These are phyloP conservation scores for Cytidiella melzeri DNA, from an alignment of 768 basidiomycete genomes.

Conservation along the genomic window DNA sequence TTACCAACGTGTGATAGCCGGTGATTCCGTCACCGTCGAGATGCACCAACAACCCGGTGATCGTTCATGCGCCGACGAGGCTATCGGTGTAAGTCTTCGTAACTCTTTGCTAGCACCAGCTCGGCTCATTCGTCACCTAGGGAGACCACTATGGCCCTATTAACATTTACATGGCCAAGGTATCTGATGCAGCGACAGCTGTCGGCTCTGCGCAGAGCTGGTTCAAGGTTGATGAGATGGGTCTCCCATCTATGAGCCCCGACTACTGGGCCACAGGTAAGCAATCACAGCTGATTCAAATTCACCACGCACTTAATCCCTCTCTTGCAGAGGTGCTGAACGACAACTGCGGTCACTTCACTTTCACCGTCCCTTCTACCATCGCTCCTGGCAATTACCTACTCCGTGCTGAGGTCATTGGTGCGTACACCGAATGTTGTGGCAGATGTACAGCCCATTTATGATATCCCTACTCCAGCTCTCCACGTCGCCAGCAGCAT, in stretches of 20 bases:
- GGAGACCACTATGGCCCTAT: slow-evolving; percentile 47
- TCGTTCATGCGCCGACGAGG: slow-evolving; percentile 39
- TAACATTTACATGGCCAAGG: slow-evolving; percentile 43
- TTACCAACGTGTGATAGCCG: slow-evolving; percentile 26
- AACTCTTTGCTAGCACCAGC: neutral
- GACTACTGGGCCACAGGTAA: slow-evolving; percentile 37
- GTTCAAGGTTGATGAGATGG: slow-evolving; percentile 48
- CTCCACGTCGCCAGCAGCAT: slow-evolving; percentile 45
- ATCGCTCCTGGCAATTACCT: slow-evolving; percentile 41
- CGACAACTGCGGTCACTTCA: slow-evolving; percentile 51
- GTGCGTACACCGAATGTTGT: slow-evolving; percentile 21
- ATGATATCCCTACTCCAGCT: slow-evolving; percentile 19
- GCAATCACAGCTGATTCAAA: too few species aligned
- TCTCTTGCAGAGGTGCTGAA: slow-evolving; percentile 7
- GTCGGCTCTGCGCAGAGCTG: slow-evolving; percentile 36
- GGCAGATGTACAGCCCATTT: neutral
- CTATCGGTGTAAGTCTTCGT: slow-evolving; percentile 36
- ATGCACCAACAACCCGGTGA: slow-evolving; percentile 49
- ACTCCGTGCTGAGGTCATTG: slow-evolving; percentile 45
- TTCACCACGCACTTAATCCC: neutral
- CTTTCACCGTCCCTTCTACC: slow-evolving; percentile 38
- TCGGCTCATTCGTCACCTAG: neutral
- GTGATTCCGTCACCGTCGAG: slow-evolving; percentile 42
- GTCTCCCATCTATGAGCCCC: slow-evolving; percentile 41
- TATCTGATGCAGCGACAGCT: slow-evolving; percentile 38